Conservation (phyloP, 2,329 filamentous ascomycete genomes). For the Parastagonospora nodorum region DNA sequence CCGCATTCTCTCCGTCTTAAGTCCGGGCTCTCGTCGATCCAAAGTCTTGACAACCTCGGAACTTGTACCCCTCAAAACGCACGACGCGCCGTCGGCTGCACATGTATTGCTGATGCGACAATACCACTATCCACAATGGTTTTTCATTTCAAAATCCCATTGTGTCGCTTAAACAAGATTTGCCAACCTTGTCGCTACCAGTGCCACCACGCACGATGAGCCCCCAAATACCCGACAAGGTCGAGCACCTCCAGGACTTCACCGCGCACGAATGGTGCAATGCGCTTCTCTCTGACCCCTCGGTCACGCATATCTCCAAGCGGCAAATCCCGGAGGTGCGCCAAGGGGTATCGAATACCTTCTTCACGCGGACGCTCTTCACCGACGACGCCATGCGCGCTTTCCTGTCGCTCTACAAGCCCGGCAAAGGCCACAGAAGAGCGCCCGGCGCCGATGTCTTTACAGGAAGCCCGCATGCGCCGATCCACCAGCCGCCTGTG, state of each 20-base stretch:
- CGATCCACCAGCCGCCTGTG: not conserved
- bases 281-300: constrained; percentile 26
- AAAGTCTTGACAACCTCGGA: too few species aligned
- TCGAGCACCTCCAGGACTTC: constrained; percentile 34
- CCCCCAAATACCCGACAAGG: not conserved
- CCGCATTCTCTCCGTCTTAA: too few species aligned
- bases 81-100: too few species aligned
- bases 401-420: constrained; percentile 26
- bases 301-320: constrained; percentile 23
- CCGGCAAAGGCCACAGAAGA: constrained; percentile 11
- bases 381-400: constrained; percentile 29
- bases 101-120: too few species aligned
- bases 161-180: too few species aligned
- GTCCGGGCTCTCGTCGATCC: too few species aligned
- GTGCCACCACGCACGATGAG: not conserved
- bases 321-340: constrained; percentile 9
- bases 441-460: constrained; percentile 8
- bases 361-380: constrained; percentile 30
- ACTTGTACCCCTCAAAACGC: too few species aligned
- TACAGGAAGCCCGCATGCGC: constrained; percentile 2
- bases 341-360: constrained; percentile 20
- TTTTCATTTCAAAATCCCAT: not conserved
- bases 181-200: not conserved
- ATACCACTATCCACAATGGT: too few species aligned
- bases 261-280: constrained; percentile 33